A percentile compares a stretch with the other conserved stretches of the same genome.
These are phyloP conservation scores for Sisymbrium altissimum DNA, from an alignment of 345 rosid genomes.

Conservation along the genomic window DNA sequence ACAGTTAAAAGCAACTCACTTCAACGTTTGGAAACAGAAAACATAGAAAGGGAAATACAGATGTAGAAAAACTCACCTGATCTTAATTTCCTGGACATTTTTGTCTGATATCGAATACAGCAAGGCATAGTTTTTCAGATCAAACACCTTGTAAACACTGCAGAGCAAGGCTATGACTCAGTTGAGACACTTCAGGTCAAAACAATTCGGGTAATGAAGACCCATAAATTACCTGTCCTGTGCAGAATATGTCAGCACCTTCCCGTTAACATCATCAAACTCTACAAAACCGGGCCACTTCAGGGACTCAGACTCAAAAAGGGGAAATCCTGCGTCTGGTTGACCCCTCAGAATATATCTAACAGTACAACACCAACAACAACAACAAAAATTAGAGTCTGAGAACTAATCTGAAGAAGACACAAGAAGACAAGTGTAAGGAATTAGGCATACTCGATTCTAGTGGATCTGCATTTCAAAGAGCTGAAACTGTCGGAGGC, in stretches of 20 bases:
- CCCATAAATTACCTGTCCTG: constrained; percentile 55
- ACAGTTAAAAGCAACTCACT: constrained; percentile 36
- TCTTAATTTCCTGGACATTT: constrained; percentile 86
- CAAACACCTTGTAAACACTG: constrained; percentile 94
- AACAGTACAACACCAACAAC: not conserved
- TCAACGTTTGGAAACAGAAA: constrained; percentile 37
- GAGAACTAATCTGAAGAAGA: not conserved
- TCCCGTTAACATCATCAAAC: constrained; percentile 89
- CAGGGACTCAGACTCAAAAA: constrained; percentile 76
- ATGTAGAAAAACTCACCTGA: constrained; percentile 52
- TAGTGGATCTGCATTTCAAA: constrained; percentile 86
- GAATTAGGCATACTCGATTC: constrained; percentile 58
- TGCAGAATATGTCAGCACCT: constrained; percentile 81
- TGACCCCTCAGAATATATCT: constrained; percentile 73
- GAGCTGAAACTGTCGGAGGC: constrained; percentile 85
- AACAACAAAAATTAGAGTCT: not conserved
- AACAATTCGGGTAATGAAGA: not conserved
- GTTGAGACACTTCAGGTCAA: constrained; percentile 6
- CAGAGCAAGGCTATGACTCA: not conserved
- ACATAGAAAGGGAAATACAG: not conserved
- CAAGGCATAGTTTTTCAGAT: constrained; percentile 77
- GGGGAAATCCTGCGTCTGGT: constrained; percentile 77
- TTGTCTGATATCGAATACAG: constrained; percentile 75
- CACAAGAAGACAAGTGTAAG: not conserved
- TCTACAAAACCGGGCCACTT: constrained; percentile 95